Conservation (phyloP, 257 asterid genomes). For the Nicotiana benthamiana region DNA sequence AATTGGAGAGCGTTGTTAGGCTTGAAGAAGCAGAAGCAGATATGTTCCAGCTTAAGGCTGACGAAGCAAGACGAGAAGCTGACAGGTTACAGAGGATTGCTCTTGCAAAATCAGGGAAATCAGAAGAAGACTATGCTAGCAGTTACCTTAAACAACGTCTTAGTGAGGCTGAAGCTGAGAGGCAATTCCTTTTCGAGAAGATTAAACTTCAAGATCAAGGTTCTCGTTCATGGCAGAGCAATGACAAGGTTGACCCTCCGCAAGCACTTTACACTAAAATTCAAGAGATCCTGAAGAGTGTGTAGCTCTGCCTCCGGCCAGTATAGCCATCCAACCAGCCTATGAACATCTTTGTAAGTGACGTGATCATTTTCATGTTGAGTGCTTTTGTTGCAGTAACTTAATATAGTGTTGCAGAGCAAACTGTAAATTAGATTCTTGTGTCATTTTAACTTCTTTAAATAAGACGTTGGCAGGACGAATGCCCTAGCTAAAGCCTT, state of each 20-base stretch:
- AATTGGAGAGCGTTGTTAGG: conserved; percentile 71
- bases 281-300: conserved; percentile 73
- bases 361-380: not conserved
- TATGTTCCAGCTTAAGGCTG: conserved; percentile 84
- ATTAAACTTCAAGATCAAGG: conserved; percentile 73
- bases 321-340: not conserved
- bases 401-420: not conserved
- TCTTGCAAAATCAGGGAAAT: conserved; percentile 75
- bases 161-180: conserved; percentile 97
- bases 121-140: conserved; percentile 87
- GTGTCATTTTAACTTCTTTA: not conserved
- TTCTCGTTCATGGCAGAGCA: conserved; percentile 52
- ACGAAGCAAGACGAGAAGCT: conserved; percentile 87
- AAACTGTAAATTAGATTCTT: not conserved
- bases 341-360: not conserved
- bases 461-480: not conserved
- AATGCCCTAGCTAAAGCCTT: not conserved
- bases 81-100: conserved; percentile 85
- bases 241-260: conserved; percentile 46
- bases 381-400: not conserved
- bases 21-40: conserved; percentile 93
- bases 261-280: conserved; percentile 52
- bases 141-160: conserved; percentile 80
- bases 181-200: conserved; percentile 73
- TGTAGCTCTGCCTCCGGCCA: conserved; percentile 24